Evolutionary conservation across 1,284 basidiomycete genomes (phyloP), one percentile per base, ranked within the genome.

Genomic region (Mycena citricolor): DNA sequence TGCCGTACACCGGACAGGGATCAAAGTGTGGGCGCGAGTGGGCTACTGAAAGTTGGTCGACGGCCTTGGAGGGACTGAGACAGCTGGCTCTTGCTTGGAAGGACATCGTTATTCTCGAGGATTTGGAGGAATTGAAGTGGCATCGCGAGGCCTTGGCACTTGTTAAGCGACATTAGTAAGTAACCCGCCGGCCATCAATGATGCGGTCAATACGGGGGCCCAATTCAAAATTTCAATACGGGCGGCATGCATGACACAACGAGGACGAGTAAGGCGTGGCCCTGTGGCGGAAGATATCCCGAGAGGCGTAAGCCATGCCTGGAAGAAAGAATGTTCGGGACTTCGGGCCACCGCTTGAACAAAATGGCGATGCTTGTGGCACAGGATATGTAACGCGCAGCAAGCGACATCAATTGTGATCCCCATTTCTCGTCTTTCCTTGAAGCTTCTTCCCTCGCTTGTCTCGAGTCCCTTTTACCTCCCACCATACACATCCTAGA

Each of bases 11-110:
- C 30, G 63, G 61, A 21, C 56, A 47, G 19, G 81, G 80, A 0
- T 73, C 74, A 22, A 70, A 81, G 29, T 62, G 73, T 20, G 86
- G 85, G 4, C 76, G 79, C 56, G 83, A 88, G 52, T 89, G 86
- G 86, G 69, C 81, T 12, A 67, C 73, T 39, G 65, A 69, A 39
- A 82, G 80, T 53, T 89, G 86, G 85, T 64, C 71, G 47, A 66
- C 72, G 20, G 74, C 66, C 22, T 59, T 84, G 48, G 55, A 57
- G 5, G 70, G 66, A 35, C 53, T 89, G 57, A 62, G 61, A 31
- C 57, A 58, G 23, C 62, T 86, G 22, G 83, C 75, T 4, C 61
- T 61, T 4, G 55, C 60, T 23, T 86, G 80, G 74, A 63, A 62
- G 8, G 81, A 83, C 32, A 63, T 59, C 2, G 67, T 67, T 14